Conservation (phyloP, 116 monocot genomes). For the Papilionanthe hybrid region DNA sequence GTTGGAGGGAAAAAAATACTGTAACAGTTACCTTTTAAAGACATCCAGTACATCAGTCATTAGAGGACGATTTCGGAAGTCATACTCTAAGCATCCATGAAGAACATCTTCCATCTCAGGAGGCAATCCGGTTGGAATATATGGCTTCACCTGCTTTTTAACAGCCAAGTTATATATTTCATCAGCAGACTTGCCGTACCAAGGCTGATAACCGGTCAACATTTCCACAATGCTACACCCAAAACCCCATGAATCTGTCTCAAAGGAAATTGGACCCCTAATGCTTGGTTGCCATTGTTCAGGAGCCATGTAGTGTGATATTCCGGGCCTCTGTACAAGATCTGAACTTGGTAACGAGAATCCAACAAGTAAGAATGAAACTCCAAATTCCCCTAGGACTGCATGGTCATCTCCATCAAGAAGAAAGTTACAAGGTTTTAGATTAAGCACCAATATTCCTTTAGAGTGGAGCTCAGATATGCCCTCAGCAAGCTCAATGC, state of each 20-base stretch:
- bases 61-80: slow-evolving; percentile 68
- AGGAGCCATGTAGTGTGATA: slow-evolving; percentile 90
- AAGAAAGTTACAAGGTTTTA: slow-evolving; percentile 83
- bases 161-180: slow-evolving; percentile 70
- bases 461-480: slow-evolving; percentile 61
- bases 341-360: slow-evolving; percentile 50
- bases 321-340: slow-evolving; percentile 58
- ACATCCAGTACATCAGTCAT: slow-evolving; percentile 63
- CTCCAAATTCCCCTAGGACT: slow-evolving; percentile 77
- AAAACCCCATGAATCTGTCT: slow-evolving; percentile 94
- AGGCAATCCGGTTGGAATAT: slow-evolving; percentile 66
- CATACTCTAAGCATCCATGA: slow-evolving; percentile 81
- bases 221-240: slow-evolving; percentile 88
- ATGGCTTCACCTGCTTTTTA: slow-evolving; percentile 64
- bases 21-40: slow-evolving; percentile 54
- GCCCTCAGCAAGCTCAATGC: slow-evolving; percentile 61
- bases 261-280: slow-evolving; percentile 74
- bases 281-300: slow-evolving; percentile 83
- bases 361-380: slow-evolving; percentile 57
- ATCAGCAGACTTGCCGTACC: slow-evolving; percentile 53
- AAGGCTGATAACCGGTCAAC: slow-evolving; percentile 73
- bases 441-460: slow-evolving; percentile 68
- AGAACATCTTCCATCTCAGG: slow-evolving; percentile 58
- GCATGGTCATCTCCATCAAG: slow-evolving; percentile 56
- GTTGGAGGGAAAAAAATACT: background rate